These are phyloP conservation scores for Coemansia sp. DNA, from an alignment of 192 early-diverging fungal genomes.

Conservation along the genomic window DNA sequence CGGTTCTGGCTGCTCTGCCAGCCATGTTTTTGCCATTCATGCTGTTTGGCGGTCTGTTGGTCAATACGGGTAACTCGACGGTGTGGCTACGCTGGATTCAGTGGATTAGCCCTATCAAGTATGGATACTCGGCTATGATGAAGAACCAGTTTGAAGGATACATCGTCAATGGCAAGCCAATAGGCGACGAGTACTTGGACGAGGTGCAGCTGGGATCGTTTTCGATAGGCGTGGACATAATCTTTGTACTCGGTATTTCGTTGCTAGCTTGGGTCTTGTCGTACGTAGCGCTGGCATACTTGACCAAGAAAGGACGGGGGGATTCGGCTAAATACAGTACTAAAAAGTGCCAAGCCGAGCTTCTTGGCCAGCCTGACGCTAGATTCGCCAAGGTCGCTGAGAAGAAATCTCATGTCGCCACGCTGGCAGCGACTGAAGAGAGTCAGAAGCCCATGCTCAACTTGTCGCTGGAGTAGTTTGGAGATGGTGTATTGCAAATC, in stretches of 20 bases:
- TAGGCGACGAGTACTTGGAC: conserved; percentile 43
- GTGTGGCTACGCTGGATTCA: conserved; percentile 60
- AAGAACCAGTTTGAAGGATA: conserved; percentile 57
- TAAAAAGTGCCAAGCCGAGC: conserved; percentile 12
- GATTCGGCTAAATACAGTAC: background rate
- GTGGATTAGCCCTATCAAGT: conserved; percentile 62
- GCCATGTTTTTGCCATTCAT: conserved; percentile 60
- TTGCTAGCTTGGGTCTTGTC: conserved; percentile 26
- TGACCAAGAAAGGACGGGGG: conserved; percentile 21
- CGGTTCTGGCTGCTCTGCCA: conserved; percentile 56
- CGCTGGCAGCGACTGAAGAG: background rate
- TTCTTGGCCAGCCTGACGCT: conserved; percentile 31
- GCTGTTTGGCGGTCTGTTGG: conserved; percentile 63
- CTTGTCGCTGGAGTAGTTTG: background rate
- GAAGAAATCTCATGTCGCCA: conserved; percentile 1
- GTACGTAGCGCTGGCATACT: conserved; percentile 35
- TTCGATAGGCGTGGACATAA: conserved; percentile 46
- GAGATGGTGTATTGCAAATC: background rate
- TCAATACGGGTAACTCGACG: conserved; percentile 63
- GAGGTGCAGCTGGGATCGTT: conserved; percentile 41
- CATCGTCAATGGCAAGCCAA: conserved; percentile 26
- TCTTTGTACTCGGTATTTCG: conserved; percentile 28
- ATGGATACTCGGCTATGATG: conserved; percentile 58
- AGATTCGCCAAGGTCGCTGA: conserved; percentile 22
- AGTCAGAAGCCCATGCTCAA: background rate